A percentile compares a stretch with the other conserved stretches of the same genome.
Evolutionary conservation across 345 rosid genomes (phyloP).

Genomic region (Camelina hispida): DNA sequence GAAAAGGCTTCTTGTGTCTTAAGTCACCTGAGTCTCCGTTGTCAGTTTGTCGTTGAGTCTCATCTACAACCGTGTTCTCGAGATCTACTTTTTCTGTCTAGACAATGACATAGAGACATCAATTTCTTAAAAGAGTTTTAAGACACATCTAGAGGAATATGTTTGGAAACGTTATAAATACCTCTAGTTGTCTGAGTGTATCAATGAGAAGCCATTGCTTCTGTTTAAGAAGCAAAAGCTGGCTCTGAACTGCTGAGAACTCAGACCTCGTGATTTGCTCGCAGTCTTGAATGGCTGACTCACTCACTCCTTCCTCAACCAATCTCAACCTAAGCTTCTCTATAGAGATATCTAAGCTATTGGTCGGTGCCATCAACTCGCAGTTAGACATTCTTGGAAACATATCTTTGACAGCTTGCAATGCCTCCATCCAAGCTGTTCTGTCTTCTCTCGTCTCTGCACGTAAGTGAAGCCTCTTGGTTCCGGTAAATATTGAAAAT

Average conservation of each 20-base stretch:
- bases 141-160: neutral
- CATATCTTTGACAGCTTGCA: slow-evolving; percentile 91
- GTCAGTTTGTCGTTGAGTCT: slow-evolving; percentile 80
- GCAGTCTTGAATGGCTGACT: slow-evolving; percentile 72
- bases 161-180: slow-evolving; percentile 32
- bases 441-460: slow-evolving; percentile 86
- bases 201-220: slow-evolving; percentile 86
- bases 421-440: slow-evolving; percentile 82
- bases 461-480: slow-evolving; percentile 84
- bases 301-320: slow-evolving; percentile 72
- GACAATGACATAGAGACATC: slow-evolving; percentile 31
- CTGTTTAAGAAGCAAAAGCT: slow-evolving; percentile 79
- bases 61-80: slow-evolving; percentile 97
- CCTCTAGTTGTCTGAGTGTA: slow-evolving; percentile 90
- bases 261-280: slow-evolving; percentile 87
- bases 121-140: neutral
- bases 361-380: slow-evolving; percentile 77
- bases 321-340: slow-evolving; percentile 80
- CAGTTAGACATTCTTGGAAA: slow-evolving; percentile 92
- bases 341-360: slow-evolving; percentile 60
- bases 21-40: slow-evolving; percentile 52
- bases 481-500: slow-evolving; percentile 90
- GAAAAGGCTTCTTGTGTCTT: slow-evolving; percentile 16
- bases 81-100: slow-evolving; percentile 98
- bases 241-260: slow-evolving; percentile 64